Evolutionary conservation across 2,329 filamentous ascomycete species (phyloP), one percentile per base, ranked within the genome.

Genomic region (Colletotrichum plurivorum): DNA sequence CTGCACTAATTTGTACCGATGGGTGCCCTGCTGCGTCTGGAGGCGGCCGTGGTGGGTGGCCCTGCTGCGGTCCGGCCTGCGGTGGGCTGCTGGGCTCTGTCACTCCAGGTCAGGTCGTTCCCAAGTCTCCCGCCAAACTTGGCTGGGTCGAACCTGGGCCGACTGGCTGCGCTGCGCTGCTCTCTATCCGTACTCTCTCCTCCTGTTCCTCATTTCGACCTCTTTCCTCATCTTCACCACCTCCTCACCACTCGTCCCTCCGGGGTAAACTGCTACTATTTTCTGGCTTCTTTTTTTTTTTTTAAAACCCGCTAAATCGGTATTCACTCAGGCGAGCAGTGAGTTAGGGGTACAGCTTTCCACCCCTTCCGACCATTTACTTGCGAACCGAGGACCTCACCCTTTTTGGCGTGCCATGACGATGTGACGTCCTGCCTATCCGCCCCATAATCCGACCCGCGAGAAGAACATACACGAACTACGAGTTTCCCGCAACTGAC

Each of bases 401-500:
- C 36, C 53, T 20, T 41, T 43, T 51, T 64, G 20, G 57, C 64
- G 53, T 31, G 53, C 63, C 57, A 67, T 70, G 59, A 54, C 51
- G 41, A 66, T 66, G 60, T 71, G 69, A 71, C 69, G 69, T 71
- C 66, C 69, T 71, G 66, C 55, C 61, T 51, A 49, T 45, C 63
- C 57, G 67, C 48, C 54, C 65, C 68, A 70, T 63, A 64, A 57
- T 51, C 65, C 64, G 49, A 36, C 51, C 65, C 59, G 41, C 65
- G 56, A 71, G 54, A 63, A 71, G 39, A 65, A 64, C 39, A 63
- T 5, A 65, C 53, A 49, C 68, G 61, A 64, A 53, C 49, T 16
- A 59, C n/a, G 49, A 67, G 41, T 55, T 31, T 45, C 16, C 65
- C 31, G n/a, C 60, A 53, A 63, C 52, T 46, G 51, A 55, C 15